A percentile compares a stretch with the other conserved stretches of the same genome.
phyloP scores from a whole-genome alignment of 495 filamentous ascomycete genomes.

The Penicillium flavigenum region DNA sequence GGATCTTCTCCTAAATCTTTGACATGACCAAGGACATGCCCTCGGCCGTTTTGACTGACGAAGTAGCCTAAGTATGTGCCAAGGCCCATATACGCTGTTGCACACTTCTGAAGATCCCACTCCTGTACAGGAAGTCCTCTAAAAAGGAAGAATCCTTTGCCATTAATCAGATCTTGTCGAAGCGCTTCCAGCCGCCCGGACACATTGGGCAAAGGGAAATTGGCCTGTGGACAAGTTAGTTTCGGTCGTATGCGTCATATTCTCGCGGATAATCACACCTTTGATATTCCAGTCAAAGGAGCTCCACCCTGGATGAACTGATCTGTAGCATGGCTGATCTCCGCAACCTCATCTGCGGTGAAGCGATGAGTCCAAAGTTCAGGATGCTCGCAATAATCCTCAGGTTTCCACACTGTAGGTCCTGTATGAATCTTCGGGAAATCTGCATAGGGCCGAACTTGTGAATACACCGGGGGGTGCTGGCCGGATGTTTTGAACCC shows the following conservation, averaged over 20 bases:
- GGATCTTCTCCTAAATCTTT: conserved; percentile 86
- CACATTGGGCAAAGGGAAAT: conserved; percentile 65
- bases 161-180: conserved; percentile 71
- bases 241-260: neutral
- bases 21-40: conserved; percentile 90
- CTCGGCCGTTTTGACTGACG: conserved; percentile 77
- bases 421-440: conserved; percentile 76
- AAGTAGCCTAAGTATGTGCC: conserved; percentile 87
- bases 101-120: conserved; percentile 80
- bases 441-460: conserved; percentile 63
- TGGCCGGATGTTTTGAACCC: conserved; percentile 74
- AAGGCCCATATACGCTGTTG: conserved; percentile 85
- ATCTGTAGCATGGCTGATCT: conserved; percentile 67
- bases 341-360: conserved; percentile 61
- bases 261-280: conserved; percentile 38
- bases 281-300: conserved; percentile 72
- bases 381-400: conserved; percentile 66
- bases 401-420: conserved; percentile 73
- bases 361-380: conserved; percentile 78
- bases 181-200: conserved; percentile 53
- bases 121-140: conserved; percentile 73
- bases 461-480: conserved; percentile 67
- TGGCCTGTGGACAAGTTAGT: conserved; percentile 21
- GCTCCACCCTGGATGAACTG: conserved; percentile 59
- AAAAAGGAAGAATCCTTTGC: conserved; percentile 88